phyloP scores from a whole-genome alignment of 1,139 yeast species.

The Kodamaea alishanica region DNA sequence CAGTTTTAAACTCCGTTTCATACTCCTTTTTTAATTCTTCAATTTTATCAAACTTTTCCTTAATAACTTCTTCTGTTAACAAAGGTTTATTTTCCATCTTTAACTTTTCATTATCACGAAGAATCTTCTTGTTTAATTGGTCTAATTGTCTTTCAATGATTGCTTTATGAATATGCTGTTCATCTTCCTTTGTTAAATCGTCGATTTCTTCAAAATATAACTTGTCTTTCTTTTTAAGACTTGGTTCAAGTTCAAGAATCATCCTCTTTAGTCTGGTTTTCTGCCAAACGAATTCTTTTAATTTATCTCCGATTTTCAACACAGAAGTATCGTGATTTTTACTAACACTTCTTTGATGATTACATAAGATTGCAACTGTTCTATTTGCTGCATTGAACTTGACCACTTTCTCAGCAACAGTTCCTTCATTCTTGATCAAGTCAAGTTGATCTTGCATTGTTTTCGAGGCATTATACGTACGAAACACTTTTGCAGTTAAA shows the following conservation, averaged over 20 bases:
- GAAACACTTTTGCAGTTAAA: conserved; percentile 92
- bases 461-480: conserved; percentile 94
- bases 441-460: conserved; percentile 96
- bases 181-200: conserved; percentile 67
- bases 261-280: conserved; percentile 69
- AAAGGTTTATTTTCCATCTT: conserved; percentile 52
- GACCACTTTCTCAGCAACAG: conserved; percentile 82
- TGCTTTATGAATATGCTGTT: conserved; percentile 51
- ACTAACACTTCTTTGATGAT: conserved; percentile 91
- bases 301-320: conserved; percentile 70
- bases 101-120: conserved; percentile 74
- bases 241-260: conserved; percentile 63
- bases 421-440: conserved; percentile 75
- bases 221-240: conserved; percentile 48
- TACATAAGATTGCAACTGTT: conserved; percentile 92
- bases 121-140: conserved; percentile 59
- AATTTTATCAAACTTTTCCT: conserved; percentile 56
- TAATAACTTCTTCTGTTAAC: conserved; percentile 52
- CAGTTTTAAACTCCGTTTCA: conserved; percentile 57
- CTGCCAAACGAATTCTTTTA: conserved; percentile 82
- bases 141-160: conserved; percentile 61
- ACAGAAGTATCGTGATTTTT: conserved; percentile 80
- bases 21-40: conserved; percentile 55
- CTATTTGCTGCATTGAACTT: conserved; percentile 92
- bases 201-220: conserved; percentile 66